Evolutionary conservation across 169 alveolate species (phyloP), one percentile per base, ranked within the genome.

Genomic region (Eimeria praecox): DNA sequence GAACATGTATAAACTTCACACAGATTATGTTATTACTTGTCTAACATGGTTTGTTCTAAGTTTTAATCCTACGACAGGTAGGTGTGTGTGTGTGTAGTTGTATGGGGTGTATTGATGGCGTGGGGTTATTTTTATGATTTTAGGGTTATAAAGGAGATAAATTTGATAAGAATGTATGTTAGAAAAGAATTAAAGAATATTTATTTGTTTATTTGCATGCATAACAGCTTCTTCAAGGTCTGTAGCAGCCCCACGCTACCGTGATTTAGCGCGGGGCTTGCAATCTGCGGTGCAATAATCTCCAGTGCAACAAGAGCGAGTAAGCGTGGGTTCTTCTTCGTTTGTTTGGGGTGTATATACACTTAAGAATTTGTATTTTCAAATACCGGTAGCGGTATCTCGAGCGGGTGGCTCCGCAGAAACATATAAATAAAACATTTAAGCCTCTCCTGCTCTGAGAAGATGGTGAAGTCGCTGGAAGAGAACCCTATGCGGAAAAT

Each of bases 401-500:
- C 14, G 27, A 49, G 9, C 8, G 90, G 90, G 73, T 18, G 30
- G 90, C 71, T 9, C 30, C 33, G 73, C 89, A 30, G 49, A 24
- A 82, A 82, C 22, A 73, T 46, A 82, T 27, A 44, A 82, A 73
- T 22, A 49, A 82, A n/a, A 49, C 90, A 71, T n/a, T 18, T 30
- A 49, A 49, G n/a, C 64, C 90, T 82, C 73, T 52, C 49, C 49
- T 82, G 62, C 42, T 14, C 71, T 38, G 90, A 56, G 87, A 93
- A 56, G 62, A 93, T 93, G 96, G 96, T 87, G 94, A 78, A 95
- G 94, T 52, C 78, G 52, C 69, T 83, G 75, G 94, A 90, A 49
- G 97, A 95, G 94, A 99, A 99, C 97, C 99, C 99, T 95, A 99
- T 99, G 99, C 99, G 99, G 97, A 99, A 99, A 95, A 99, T 99